These are phyloP conservation scores for Hyaloscypha variabilis DNA, from an alignment of 495 filamentous ascomycete species.

Conservation along the genomic window DNA sequence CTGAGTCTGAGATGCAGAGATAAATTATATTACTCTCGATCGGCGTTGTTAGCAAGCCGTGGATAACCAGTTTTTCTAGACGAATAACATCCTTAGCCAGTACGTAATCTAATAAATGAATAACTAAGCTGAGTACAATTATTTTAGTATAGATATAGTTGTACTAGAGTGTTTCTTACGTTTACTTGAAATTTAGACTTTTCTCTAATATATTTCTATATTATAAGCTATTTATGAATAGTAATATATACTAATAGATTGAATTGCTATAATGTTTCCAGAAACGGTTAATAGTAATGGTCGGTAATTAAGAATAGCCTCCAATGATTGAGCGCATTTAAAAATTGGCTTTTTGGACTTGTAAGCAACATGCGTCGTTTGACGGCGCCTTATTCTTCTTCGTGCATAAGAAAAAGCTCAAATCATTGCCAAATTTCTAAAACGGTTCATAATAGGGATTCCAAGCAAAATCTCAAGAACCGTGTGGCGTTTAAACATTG, in stretches of 20 bases:
- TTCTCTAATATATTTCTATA: too few relatives aligned
- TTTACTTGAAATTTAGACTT: conserved; percentile 1
- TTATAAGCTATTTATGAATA: background rate
- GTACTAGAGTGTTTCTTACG: background rate
- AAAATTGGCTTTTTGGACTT: background rate
- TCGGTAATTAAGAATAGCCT: background rate
- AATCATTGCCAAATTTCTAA: background rate
- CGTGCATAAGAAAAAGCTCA: background rate
- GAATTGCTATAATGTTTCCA: background rate
- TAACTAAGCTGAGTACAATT: background rate
- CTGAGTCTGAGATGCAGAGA: conserved; percentile 1
- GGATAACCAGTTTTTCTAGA: background rate
- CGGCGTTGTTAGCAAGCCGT: conserved; percentile 1
- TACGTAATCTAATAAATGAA: conserved; percentile 1
- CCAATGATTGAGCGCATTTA: background rate
- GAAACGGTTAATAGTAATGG: background rate
- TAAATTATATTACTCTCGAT: background rate
- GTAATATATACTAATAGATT: background rate
- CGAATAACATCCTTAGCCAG: background rate
- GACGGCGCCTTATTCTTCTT: background rate
- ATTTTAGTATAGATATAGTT: background rate
- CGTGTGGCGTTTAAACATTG: background rate
- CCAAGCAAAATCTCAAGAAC: background rate
- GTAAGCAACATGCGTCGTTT: conserved; percentile 1
- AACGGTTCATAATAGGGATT: conserved; percentile 1